Evolutionary conservation across 805 yeast species (phyloP).

Genomic region (Yarrowia alimentaria): DNA sequence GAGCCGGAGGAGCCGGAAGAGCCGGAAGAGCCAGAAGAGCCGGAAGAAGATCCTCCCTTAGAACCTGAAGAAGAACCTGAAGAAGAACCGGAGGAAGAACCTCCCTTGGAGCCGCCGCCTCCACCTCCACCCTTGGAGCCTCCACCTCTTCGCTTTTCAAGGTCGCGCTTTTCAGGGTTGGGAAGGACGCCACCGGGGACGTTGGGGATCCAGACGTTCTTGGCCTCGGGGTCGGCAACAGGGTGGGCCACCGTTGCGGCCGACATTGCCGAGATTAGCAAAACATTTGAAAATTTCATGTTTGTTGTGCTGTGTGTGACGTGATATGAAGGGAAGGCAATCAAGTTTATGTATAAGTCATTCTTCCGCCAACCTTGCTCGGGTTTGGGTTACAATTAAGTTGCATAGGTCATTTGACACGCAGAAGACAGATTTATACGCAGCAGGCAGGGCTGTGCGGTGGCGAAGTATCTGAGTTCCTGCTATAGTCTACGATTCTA

Average conservation of each 20-base stretch:
- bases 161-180: not conserved
- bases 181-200: constrained; percentile 8
- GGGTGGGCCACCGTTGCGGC: constrained; percentile 14
- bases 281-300: constrained; percentile 16
- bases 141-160: constrained; percentile 23
- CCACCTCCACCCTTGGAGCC: constrained; percentile 22
- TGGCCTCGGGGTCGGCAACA: constrained; percentile 14
- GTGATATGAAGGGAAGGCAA: no score
- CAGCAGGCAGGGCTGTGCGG: no score
- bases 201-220: constrained; percentile 13
- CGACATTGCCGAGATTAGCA: constrained; percentile 6
- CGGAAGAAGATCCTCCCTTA: constrained; percentile 4
- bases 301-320: not conserved
- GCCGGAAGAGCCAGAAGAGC: not conserved
- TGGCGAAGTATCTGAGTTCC: no score
- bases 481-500: no score
- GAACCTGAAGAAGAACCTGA: constrained; percentile 1
- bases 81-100: not conserved
- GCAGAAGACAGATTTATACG: no score
- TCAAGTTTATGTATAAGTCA: not conserved
- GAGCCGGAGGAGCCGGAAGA: constrained; percentile 7
- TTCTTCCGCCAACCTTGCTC: constrained; percentile 1
- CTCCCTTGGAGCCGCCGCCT: not conserved
- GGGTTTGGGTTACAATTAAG: not conserved
- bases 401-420: constrained; percentile 10